phyloP scores from a whole-genome alignment of 1,284 basidiomycete genomes.

The Ustilago lituana region DNA sequence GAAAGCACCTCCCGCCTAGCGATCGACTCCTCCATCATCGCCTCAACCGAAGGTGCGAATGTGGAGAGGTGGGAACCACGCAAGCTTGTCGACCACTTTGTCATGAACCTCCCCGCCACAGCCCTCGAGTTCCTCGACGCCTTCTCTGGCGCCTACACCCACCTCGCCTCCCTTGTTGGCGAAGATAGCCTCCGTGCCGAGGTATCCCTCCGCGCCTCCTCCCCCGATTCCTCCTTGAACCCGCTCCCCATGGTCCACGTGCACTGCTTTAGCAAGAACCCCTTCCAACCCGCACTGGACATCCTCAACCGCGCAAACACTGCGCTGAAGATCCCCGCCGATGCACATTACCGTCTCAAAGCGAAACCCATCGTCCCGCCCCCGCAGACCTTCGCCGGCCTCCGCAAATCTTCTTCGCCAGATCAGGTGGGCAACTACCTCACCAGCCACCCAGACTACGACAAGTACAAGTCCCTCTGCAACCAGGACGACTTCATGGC shows the following conservation, averaged over 20 bases:
- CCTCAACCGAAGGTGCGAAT: not conserved
- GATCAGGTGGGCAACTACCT: slow-evolving; percentile 12
- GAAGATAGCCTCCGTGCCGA: slow-evolving; percentile 62
- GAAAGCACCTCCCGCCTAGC: not conserved
- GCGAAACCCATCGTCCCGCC: slow-evolving; percentile 28
- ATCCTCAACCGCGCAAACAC: slow-evolving; percentile 56
- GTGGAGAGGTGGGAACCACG: slow-evolving; percentile 11
- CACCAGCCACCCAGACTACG: slow-evolving; percentile 23
- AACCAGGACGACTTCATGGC: slow-evolving; percentile 3
- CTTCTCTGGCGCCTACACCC: slow-evolving; percentile 78
- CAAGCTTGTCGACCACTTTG: slow-evolving; percentile 75
- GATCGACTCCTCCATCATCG: not conserved
- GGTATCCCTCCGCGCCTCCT: slow-evolving; percentile 10
- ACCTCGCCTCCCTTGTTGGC: slow-evolving; percentile 67
- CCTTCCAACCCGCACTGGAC: slow-evolving; percentile 54
- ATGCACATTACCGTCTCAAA: slow-evolving; percentile 3
- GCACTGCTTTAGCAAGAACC: slow-evolving; percentile 92
- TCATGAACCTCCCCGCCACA: slow-evolving; percentile 96
- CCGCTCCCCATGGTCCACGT: slow-evolving; percentile 84
- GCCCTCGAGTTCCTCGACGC: slow-evolving; percentile 90
- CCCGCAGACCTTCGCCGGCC: slow-evolving; percentile 27
- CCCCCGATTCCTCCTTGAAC: slow-evolving; percentile 67
- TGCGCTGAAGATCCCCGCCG: slow-evolving; percentile 29
- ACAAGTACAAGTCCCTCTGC: slow-evolving; percentile 1
- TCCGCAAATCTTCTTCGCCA: slow-evolving; percentile 15